Evolutionary conservation across 2,329 filamentous ascomycete species (phyloP), one percentile per base, ranked within the genome.

Genomic region (Colletotrichum sp.): DNA sequence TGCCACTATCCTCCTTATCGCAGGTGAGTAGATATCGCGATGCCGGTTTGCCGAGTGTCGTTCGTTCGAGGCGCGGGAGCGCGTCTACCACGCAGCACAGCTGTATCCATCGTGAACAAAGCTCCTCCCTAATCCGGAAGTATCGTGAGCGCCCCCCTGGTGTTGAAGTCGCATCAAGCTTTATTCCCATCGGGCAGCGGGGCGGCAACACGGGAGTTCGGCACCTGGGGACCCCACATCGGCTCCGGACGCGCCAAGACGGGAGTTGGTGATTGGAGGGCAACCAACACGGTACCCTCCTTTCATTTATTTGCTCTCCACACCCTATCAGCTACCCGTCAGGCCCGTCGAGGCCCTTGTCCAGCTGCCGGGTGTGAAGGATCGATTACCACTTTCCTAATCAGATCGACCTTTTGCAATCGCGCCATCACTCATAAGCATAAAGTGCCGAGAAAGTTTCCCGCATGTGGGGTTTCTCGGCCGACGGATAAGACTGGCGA

Each of bases 301-400:
- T 62, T 34, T 44, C 32, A 44, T 34, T 69, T 44, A 44, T 49
- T 28, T 28, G 26, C 55, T 44, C 67, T 32, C 67, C 67, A 32
- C 34, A 69, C 26, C 8, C 32, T 69, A 49, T 60, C 55, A n/a
- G 52, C 21, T 60, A 55, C 55, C 26, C 32, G 52, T 60, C 44
- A 52, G 44, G 44, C 44, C 44, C 44, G 44, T 52, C n/a, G n/a
- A 52, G n/a, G 44, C 10, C 44, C 44, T 9, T 18, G 44, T 12
- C 26, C 24, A 69, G 34, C 55, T 32, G 65, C 49, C 21, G 36
- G 36, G n/a, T 34, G 30, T 44, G 34, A 62, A 15, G 59, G 59
- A 57, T 30, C 10, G 49, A 55, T 59, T 73, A 76, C 73, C 70
- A 76, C 73, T 65, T 76, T 73, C 73, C 73, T 76, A 13, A 49